These are phyloP conservation scores for Nemania diffusa DNA, from an alignment of 2,329 filamentous ascomycete species.

Conservation along the genomic window DNA sequence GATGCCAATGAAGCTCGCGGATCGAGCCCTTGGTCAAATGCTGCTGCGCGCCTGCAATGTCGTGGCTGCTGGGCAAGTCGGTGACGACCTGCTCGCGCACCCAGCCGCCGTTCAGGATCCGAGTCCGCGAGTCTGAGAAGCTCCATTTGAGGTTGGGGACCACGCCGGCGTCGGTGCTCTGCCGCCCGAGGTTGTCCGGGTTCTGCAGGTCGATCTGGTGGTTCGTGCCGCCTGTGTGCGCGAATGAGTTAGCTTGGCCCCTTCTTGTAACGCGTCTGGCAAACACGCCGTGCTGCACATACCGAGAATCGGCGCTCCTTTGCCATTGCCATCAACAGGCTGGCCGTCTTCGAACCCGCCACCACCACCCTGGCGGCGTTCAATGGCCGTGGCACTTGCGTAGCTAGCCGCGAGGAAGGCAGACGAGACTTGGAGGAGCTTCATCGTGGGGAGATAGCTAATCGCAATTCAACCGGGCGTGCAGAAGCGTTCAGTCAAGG, in stretches of 20 bases:
- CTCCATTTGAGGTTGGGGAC: constrained; percentile 77
- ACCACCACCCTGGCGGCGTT: constrained; percentile 41
- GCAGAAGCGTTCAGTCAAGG: background rate
- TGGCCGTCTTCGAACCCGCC: constrained; percentile 62
- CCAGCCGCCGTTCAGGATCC: constrained; percentile 72
- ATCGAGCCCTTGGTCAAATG: constrained; percentile 74
- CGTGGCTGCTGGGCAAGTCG: constrained; percentile 72
- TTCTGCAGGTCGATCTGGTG: constrained; percentile 69
- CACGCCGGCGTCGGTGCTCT: constrained; percentile 70
- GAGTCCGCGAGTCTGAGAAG: constrained; percentile 74
- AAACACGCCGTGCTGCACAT: constrained; percentile 35
- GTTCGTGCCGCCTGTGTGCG: constrained; percentile 69
- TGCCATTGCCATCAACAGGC: constrained; percentile 66
- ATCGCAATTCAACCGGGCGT: background rate
- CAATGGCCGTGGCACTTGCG: constrained; percentile 39
- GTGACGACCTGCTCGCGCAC: constrained; percentile 72
- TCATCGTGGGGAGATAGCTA: constrained; percentile 34
- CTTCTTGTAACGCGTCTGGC: no score
- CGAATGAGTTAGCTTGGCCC: constrained; percentile 22
- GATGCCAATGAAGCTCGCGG: constrained; percentile 74
- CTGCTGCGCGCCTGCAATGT: constrained; percentile 75
- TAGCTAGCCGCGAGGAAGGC: constrained; percentile 37
- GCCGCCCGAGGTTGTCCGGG: constrained; percentile 69
- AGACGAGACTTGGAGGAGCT: constrained; percentile 36
- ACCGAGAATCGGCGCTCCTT: constrained; percentile 69